Conservation (phyloP, 208 protist genomes). For the Angomonas deanei region DNA sequence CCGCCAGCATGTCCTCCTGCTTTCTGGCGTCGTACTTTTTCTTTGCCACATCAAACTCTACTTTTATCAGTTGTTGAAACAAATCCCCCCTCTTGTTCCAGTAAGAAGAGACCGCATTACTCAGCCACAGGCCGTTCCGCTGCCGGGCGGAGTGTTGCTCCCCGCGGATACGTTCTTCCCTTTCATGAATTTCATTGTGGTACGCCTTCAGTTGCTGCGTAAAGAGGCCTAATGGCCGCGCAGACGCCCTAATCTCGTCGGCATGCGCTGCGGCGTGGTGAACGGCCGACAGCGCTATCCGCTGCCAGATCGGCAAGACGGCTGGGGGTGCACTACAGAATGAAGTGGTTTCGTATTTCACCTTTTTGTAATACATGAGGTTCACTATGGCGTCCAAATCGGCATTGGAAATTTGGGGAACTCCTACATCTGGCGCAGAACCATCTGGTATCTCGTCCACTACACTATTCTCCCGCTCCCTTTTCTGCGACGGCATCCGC, state of each 20-base stretch:
- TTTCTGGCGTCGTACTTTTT: conserved; percentile 46
- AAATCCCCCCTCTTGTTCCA: conserved; percentile 54
- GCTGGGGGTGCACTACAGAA: conserved; percentile 19
- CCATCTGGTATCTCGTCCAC: no score
- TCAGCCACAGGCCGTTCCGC: conserved; percentile 36
- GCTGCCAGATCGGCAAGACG: conserved; percentile 62
- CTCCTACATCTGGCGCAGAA: no score
- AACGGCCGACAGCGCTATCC: conserved; percentile 45
- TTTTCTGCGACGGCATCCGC: no score
- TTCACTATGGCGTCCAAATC: background rate
- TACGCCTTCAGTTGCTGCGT: conserved; percentile 40
- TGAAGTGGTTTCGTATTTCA: conserved; percentile 5
- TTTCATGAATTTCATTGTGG: conserved; percentile 38
- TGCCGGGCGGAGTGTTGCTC: conserved; percentile 54
- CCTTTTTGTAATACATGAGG: background rate
- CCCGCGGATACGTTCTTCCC: conserved; percentile 32
- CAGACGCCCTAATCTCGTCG: conserved; percentile 16
- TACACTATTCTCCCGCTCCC: no score
- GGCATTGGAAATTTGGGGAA: background rate
- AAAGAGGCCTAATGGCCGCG: conserved; percentile 17
- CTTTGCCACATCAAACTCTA: conserved; percentile 75
- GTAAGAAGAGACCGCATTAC: conserved; percentile 20
- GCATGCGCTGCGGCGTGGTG: conserved; percentile 11
- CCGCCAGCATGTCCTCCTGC: conserved; percentile 71
- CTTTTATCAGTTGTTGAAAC: conserved; percentile 55